Conservation (phyloP, 805 yeast genomes). For the Maudiozyma pseudohumilis region DNA sequence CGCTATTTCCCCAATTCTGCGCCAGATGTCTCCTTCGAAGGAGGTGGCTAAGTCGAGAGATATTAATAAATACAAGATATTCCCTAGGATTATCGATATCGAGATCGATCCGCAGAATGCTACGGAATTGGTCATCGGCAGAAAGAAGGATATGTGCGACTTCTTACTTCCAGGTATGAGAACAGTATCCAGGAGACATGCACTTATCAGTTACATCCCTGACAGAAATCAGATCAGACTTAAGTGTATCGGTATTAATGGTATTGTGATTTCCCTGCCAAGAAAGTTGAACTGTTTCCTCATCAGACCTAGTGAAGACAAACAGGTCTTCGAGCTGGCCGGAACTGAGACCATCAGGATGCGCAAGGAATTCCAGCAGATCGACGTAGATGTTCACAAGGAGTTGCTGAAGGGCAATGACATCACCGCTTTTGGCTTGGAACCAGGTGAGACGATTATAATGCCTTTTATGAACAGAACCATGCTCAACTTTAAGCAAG, state of each 20-base stretch:
- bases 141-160: slow-evolving; percentile 23
- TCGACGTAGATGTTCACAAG: slow-evolving; percentile 5
- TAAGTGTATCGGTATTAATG: slow-evolving; percentile 75
- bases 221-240: slow-evolving; percentile 37
- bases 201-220: slow-evolving; percentile 32
- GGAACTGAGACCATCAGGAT: slow-evolving; percentile 4
- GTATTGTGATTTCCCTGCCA: slow-evolving; percentile 59
- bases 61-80: not conserved
- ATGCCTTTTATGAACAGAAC: slow-evolving; percentile 58
- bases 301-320: slow-evolving; percentile 13
- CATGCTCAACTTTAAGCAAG: slow-evolving; percentile 48
- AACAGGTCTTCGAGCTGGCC: slow-evolving; percentile 21
- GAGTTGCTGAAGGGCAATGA: slow-evolving; percentile 11
- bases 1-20: not conserved
- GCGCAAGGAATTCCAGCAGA: slow-evolving; percentile 4
- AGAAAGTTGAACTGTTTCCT: slow-evolving; percentile 29
- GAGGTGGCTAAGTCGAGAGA: not conserved
- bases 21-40: not conserved
- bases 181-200: slow-evolving; percentile 27
- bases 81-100: slow-evolving; percentile 6
- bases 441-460: slow-evolving; percentile 50
- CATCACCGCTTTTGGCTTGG: slow-evolving; percentile 31
- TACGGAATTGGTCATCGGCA: slow-evolving; percentile 22
- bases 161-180: slow-evolving; percentile 24
- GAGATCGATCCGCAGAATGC: slow-evolving; percentile 14